Conservation (phyloP, 2,329 filamentous ascomycete species). For the Verticillium isaacii region DNA sequence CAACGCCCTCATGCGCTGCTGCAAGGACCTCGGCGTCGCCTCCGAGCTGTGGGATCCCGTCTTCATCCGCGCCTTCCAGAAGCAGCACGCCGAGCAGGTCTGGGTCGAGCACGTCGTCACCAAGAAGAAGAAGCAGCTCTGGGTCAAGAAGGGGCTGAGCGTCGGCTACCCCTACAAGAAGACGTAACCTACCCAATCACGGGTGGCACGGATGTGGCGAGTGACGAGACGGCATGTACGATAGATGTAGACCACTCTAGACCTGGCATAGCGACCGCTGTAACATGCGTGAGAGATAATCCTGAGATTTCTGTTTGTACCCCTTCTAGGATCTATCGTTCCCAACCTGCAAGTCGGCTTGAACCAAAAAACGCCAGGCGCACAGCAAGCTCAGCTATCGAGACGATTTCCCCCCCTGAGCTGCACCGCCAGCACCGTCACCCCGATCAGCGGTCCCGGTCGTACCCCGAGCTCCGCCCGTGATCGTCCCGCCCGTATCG, state of each 20-base stretch:
- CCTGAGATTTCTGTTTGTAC: not conserved
- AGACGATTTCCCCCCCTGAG: no score
- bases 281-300: not conserved
- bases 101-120: slow-evolving; percentile 85
- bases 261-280: not conserved
- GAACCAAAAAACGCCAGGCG: not conserved
- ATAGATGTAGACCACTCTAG: not conserved
- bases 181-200: not conserved
- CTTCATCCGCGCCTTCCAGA: slow-evolving; percentile 80
- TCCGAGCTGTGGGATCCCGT: slow-evolving; percentile 95
- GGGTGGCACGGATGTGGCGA: not conserved
- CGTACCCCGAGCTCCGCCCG: slow-evolving; percentile 21
- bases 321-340: not conserved
- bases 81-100: slow-evolving; percentile 67
- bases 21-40: slow-evolving; percentile 93
- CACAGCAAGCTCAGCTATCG: not conserved
- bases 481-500: not conserved
- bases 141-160: slow-evolving; percentile 77
- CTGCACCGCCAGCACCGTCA: slow-evolving; percentile 1
- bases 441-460: slow-evolving; percentile 2
- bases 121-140: slow-evolving; percentile 88
- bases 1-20: slow-evolving; percentile 96
- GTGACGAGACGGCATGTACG: not conserved
- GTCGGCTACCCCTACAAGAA: slow-evolving; percentile 57
- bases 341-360: not conserved